Percentiles rank a stretch among this genome's conserved stretches.
Conservation (phyloP, 2,329 filamentous ascomycete species). For the Colletotrichum camelliae region DNA sequence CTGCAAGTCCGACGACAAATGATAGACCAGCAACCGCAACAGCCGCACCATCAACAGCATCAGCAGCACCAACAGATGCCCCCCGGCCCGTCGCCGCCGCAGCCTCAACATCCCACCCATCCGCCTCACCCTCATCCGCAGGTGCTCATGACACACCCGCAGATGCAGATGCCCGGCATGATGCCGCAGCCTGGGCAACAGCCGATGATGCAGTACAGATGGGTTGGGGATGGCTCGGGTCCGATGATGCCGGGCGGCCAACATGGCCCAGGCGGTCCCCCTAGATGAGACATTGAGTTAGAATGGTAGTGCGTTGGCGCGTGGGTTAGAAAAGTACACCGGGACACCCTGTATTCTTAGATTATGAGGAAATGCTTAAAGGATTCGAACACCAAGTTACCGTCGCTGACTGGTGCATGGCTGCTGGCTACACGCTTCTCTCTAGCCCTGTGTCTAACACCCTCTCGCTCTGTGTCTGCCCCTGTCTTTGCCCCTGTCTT, state of each 20-base stretch:
- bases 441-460: no score
- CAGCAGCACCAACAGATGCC: conserved; percentile 29
- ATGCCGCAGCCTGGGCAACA: conserved; percentile 21
- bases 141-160: not conserved
- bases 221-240: conserved; percentile 50
- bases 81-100: not conserved
- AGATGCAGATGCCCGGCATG: not conserved
- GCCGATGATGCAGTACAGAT: conserved; percentile 37
- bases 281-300: not conserved
- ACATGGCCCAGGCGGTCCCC: not conserved
- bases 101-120: conserved; percentile 4
- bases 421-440: no score
- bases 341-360: not conserved
- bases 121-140: conserved; percentile 9
- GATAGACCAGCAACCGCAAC: conserved; percentile 31
- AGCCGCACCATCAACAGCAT: conserved; percentile 25
- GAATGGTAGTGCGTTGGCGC: not conserved
- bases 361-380: not conserved
- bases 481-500: no score
- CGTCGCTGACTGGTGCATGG: no score
- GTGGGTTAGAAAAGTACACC: not conserved
- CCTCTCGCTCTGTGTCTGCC: no score
- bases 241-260: conserved; percentile 44
- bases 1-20: conserved; percentile 44
- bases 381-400: no score